A percentile compares a stretch with the other conserved stretches of the same genome.
Evolutionary conservation across 495 filamentous ascomycete genomes (phyloP).

Genomic region (Neurospora sp.): DNA sequence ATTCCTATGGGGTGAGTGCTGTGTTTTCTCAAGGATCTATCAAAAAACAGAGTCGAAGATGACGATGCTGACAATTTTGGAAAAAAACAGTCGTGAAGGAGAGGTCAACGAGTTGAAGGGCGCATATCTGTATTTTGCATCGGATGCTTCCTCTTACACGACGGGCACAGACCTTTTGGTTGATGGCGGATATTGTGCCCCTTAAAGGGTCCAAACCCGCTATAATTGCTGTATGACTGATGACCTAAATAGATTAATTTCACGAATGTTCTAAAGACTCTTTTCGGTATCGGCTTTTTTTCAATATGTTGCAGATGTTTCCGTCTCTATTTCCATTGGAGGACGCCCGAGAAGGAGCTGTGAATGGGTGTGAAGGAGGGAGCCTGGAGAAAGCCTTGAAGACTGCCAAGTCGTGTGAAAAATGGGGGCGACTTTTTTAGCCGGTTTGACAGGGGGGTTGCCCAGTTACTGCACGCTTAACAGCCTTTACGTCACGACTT

Average conservation of each 20-base stretch:
- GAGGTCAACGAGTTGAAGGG: slow-evolving; percentile 74
- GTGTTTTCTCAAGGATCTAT: no score
- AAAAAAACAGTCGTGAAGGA: slow-evolving; percentile 47
- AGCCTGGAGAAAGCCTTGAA: background rate
- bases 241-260: background rate
- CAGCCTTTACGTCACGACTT: no score
- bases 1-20: slow-evolving; percentile 65
- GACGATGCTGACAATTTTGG: background rate
- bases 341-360: background rate
- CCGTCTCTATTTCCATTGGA: background rate
- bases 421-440: no score
- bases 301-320: background rate
- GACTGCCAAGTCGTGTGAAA: no score
- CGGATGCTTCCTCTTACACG: slow-evolving; percentile 74
- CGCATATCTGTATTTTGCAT: slow-evolving; percentile 77
- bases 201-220: slow-evolving; percentile 12
- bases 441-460: no score
- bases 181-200: slow-evolving; percentile 52
- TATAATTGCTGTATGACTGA: background rate
- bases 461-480: no score
- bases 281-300: background rate
- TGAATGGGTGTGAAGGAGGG: background rate
- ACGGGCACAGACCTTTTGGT: slow-evolving; percentile 70
- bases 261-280: background rate
- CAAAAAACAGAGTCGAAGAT: background rate